Base-by-base conservation (phyloP, 2,329 filamentous ascomycete genomes). In the Microcyclosporella mali region DNA sequence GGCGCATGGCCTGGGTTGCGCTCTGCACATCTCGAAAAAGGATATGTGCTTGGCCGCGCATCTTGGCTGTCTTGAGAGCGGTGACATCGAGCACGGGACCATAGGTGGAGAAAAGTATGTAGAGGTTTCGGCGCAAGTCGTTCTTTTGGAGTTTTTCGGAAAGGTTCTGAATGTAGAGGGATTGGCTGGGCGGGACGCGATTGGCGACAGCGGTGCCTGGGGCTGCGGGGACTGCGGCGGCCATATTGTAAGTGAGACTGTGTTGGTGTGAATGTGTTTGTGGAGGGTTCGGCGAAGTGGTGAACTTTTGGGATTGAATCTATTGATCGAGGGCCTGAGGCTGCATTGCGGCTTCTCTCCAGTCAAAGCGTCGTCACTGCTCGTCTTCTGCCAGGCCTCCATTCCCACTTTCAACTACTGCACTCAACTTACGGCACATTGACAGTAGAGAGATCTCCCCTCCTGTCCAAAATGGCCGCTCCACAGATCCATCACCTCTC, bases 401-500 rank as follows among this genome's bases (percentile, higher is more conserved):
- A 49, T 37, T n/a, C 28, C 37, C 39, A 9, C 21, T 17, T 28
- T 28, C 42, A n/a, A 39, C 21, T 21, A 7, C 17, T 31, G 30
- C 43, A 37, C 21, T 30, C 15, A 33, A 41, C 37, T 30, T 14
- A 32, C 25, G 6, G 10, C 39, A 44, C 33, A 50, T 31, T 46
- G 85, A 77, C 92, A 95, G 92, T 97, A 84, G 92, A 97, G 92
- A 94, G 88, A 79, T 33, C 60, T 46, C 60, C 60, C 56, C 87
- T 94, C 88, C 87, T 92, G 88, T 85, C 56, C n/a, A n/a, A n/a
- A n/a, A 97, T 97, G 90, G 75, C 86, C 42, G 67, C 83, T 47
- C 87, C 89, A 53, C 87, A 97, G 75, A 85, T 94, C 46, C 88
- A 97, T 70, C 89, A 97, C 63, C 84, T 98, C 55, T 98, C 98